Conservation (phyloP, 306 rosid genomes). For the Citrullus mucosospermus region DNA sequence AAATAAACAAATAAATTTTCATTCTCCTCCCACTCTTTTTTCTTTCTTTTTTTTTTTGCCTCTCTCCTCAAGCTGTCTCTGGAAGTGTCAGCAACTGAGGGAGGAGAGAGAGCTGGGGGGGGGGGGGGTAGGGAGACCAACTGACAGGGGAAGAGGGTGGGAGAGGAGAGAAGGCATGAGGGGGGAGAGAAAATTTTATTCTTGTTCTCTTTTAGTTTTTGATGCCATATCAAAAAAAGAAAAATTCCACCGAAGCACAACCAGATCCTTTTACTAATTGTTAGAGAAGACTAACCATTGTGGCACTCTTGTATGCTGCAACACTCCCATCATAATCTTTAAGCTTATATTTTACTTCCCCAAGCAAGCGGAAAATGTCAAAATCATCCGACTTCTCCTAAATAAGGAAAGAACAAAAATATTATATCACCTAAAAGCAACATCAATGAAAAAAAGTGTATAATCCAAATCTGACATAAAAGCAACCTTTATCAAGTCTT, state of each 20-base stretch:
- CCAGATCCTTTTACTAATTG: conserved; percentile 4
- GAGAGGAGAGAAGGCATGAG: not conserved
- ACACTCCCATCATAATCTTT: conserved; percentile 79
- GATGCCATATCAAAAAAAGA: not conserved
- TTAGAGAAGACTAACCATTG: conserved; percentile 43
- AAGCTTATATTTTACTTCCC: conserved; percentile 68
- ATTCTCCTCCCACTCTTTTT: not conserved
- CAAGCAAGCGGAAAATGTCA: conserved; percentile 82
- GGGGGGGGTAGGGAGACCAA: not conserved
- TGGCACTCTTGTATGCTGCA: conserved; percentile 59
- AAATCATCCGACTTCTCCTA: conserved; percentile 72
- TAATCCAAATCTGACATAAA: conserved; percentile 9
- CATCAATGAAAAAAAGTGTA: not conserved
- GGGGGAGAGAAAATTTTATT: not conserved
- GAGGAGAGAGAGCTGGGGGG: not conserved
- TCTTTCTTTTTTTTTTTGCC: not conserved
- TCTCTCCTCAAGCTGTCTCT: not conserved
- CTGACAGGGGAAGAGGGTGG: not conserved
- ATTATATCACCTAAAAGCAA: not conserved
- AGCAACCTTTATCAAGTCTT: conserved; percentile 64
- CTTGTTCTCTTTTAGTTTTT: not conserved
- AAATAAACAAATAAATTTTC: no score
- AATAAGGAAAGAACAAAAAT: not conserved
- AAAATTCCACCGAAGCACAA: not conserved
- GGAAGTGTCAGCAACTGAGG: not conserved